These are phyloP conservation scores for Leishmania guyanensis DNA, from an alignment of 208 protist genomes.

Conservation along the genomic window DNA sequence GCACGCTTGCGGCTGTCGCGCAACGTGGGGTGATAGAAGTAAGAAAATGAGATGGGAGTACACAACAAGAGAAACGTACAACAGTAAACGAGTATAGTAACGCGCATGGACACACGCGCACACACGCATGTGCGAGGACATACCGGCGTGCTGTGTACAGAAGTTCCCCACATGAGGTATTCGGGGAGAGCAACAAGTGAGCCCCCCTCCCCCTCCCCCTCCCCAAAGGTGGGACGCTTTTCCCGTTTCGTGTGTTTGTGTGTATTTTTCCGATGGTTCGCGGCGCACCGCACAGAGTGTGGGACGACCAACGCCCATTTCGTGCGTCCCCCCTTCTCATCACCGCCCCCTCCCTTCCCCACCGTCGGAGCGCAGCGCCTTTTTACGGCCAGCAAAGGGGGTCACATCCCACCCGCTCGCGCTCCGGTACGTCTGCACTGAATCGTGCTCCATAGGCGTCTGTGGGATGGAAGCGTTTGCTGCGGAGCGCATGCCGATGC, in stretches of 20 bases:
- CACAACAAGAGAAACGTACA: background rate
- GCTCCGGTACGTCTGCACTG: background rate
- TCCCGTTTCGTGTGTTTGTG: too few species aligned
- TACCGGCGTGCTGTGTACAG: background rate
- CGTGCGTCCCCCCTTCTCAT: background rate
- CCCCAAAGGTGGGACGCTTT: background rate
- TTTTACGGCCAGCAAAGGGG: background rate
- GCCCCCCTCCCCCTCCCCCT: too few species aligned
- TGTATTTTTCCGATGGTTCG: background rate
- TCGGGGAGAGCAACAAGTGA: background rate
- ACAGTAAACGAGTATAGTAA: background rate
- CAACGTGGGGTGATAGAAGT: constrained; percentile 1
- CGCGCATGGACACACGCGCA: background rate
- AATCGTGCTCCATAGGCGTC: background rate
- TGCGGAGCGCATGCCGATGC: background rate
- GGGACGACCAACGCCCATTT: background rate
- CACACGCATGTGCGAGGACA: too few species aligned
- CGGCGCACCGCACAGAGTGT: background rate
- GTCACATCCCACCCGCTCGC: background rate
- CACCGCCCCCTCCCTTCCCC: background rate
- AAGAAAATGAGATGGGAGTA: background rate
- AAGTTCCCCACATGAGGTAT: background rate
- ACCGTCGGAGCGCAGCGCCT: background rate
- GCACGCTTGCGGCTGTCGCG: background rate
- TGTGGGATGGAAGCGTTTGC: background rate